Evolutionary conservation across 768 basidiomycete genomes (phyloP).

Genomic region (Kwoniella europaea): DNA sequence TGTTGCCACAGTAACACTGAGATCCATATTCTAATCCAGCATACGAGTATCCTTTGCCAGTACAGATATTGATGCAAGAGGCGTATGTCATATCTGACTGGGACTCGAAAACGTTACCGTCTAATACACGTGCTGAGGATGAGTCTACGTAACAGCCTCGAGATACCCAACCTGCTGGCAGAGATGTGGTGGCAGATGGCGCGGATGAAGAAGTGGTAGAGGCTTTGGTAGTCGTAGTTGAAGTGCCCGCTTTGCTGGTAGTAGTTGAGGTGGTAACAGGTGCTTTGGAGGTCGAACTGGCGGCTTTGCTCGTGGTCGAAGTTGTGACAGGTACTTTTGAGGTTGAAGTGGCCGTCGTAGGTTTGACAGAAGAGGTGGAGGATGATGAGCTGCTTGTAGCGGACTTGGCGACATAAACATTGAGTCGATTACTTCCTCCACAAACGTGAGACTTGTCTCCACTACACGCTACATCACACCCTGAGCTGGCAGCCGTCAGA

Average conservation of each 20-base stretch:
- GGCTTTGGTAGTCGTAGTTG: neutral
- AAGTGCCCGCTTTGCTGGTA: neutral
- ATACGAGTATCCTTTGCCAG: conserved; percentile 18
- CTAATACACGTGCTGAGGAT: neutral
- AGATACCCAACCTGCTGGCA: conserved; percentile 35
- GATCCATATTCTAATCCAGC: conserved; percentile 29
- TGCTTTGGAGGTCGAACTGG: neutral
- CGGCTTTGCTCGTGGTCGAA: neutral
- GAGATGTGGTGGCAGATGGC: neutral
- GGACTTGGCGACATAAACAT: conserved; percentile 14
- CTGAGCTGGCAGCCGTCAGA: conserved; percentile 13
- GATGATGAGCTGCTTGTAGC: neutral
- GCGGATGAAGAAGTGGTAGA: conserved; percentile 16
- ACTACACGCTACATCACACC: conserved; percentile 33
- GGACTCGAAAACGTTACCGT: conserved; percentile 2
- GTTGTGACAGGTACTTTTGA: conserved; percentile 4
- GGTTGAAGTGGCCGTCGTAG: neutral
- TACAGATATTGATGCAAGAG: conserved; percentile 25
- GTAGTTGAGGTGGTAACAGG: conserved; percentile 6
- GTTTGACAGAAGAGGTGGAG: neutral
- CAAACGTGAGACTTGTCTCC: conserved; percentile 28
- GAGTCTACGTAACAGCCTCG: conserved; percentile 23
- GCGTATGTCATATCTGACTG: conserved; percentile 11
- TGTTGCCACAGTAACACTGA: conserved; percentile 26
- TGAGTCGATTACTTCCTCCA: conserved; percentile 32